phyloP scores from a whole-genome alignment of 257 asterid genomes.

The Przewalskia tangutica region DNA sequence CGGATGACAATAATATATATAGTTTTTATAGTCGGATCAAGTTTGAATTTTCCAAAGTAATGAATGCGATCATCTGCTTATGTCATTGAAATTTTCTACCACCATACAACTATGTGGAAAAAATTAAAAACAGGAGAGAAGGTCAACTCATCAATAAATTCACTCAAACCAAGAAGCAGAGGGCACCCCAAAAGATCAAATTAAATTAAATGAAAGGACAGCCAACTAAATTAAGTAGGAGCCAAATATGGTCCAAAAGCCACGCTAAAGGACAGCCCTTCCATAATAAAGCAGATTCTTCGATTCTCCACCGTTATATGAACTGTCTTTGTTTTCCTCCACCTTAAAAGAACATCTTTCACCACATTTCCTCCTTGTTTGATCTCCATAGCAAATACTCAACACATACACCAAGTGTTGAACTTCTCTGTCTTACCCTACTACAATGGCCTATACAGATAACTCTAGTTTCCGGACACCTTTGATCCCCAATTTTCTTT shows the following conservation, averaged over 20 bases:
- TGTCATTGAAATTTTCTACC: neutral
- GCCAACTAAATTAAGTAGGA: neutral
- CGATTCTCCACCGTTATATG: neutral
- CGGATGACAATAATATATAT: too few relatives aligned
- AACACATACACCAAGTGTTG: neutral
- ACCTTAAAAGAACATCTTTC: neutral
- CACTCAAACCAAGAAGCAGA: neutral
- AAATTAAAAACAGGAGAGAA: neutral
- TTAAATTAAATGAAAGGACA: neutral
- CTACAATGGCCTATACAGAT: slow-evolving; percentile 16
- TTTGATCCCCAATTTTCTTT: slow-evolving; percentile 22
- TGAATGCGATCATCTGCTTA: neutral
- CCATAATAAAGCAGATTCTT: neutral
- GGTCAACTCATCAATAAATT: neutral
- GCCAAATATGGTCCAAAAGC: neutral
- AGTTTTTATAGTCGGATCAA: neutral
- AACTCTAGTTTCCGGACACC: slow-evolving; percentile 5
- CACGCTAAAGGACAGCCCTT: neutral
- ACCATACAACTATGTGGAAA: neutral
- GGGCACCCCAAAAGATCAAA: neutral
- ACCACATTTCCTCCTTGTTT: neutral
- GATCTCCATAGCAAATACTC: neutral
- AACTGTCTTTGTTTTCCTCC: neutral
- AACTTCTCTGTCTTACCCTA: neutral
- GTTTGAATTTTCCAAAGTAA: neutral